Conservation (phyloP, 805 yeast species). For the Pichia insulana region DNA sequence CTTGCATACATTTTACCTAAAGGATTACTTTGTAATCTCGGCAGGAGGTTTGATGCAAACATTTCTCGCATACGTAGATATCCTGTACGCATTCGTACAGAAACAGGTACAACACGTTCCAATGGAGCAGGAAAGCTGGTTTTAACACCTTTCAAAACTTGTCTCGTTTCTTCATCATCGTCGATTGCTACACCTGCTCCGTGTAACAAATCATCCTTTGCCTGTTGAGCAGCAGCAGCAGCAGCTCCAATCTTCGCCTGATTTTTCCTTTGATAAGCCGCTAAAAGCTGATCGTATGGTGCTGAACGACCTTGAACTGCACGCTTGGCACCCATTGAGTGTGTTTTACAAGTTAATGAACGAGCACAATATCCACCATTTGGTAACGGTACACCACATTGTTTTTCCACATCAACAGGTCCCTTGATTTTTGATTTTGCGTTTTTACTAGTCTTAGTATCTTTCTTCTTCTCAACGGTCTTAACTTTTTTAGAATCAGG, state of each 20-base stretch:
- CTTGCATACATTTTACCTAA: constrained; percentile 78
- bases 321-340: constrained; percentile 96
- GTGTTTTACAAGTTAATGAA: constrained; percentile 93
- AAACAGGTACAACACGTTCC: constrained; percentile 63
- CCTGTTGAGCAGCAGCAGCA: constrained; percentile 71
- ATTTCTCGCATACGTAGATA: constrained; percentile 87
- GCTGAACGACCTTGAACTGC: constrained; percentile 91
- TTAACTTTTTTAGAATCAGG: constrained; percentile 10
- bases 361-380: constrained; percentile 96
- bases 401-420: constrained; percentile 85
- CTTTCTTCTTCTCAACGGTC: constrained; percentile 18
- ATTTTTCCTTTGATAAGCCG: constrained; percentile 85
- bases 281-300: constrained; percentile 79
- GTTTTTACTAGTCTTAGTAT: constrained; percentile 30
- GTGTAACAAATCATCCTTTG: constrained; percentile 55
- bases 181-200: constrained; percentile 45
- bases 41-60: constrained; percentile 79
- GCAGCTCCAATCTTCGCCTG: constrained; percentile 84
- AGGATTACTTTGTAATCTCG: constrained; percentile 46
- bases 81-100: constrained; percentile 60
- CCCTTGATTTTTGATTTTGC: constrained; percentile 57
- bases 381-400: constrained; percentile 92
- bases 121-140: constrained; percentile 76
- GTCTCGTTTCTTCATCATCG: constrained; percentile 89
- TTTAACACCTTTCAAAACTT: constrained; percentile 82